Conservation (phyloP, 768 basidiomycete genomes). For the Paxillus ammoniavirescens region DNA sequence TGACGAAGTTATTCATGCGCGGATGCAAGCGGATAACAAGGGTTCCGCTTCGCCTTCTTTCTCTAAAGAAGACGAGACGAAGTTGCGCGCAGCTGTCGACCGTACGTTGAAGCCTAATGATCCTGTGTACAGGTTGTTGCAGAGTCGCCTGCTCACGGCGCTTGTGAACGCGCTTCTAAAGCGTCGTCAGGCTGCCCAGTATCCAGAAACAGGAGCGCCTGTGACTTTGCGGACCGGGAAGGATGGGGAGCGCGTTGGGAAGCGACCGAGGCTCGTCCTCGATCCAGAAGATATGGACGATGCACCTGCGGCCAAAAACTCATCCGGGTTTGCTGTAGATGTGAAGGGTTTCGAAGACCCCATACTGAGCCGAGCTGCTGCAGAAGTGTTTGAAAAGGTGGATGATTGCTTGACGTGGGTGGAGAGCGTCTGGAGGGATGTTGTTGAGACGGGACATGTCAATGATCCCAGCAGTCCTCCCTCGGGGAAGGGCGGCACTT, state of each 20-base stretch:
- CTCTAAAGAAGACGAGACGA: constrained; percentile 44
- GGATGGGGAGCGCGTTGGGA: constrained; percentile 17
- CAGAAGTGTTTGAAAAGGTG: constrained; percentile 42
- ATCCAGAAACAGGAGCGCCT: constrained; percentile 9
- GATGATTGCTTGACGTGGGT: constrained; percentile 50
- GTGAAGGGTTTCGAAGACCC: constrained; percentile 72
- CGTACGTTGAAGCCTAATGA: constrained; percentile 60
- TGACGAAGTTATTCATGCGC: constrained; percentile 67
- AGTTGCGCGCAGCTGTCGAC: constrained; percentile 58
- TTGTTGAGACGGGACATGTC: constrained; percentile 21
- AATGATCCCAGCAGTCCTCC: not conserved
- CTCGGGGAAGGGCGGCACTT: not conserved
- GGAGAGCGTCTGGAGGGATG: constrained; percentile 52
- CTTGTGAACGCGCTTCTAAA: constrained; percentile 29
- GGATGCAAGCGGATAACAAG: constrained; percentile 24
- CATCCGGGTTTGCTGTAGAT: constrained; percentile 8
- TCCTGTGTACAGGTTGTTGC: constrained; percentile 65
- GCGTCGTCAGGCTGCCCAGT: constrained; percentile 7
- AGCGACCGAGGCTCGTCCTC: constrained; percentile 28
- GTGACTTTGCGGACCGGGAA: constrained; percentile 34
- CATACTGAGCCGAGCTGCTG: constrained; percentile 44
- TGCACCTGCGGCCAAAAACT: not conserved
- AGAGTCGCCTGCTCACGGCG: constrained; percentile 52
- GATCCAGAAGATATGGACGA: constrained; percentile 21
- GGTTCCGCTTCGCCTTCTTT: constrained; percentile 2